A percentile compares a stretch with the other conserved stretches of the same genome.
Conservation (phyloP, 306 rosid genomes). For the Clitoria ternatea region DNA sequence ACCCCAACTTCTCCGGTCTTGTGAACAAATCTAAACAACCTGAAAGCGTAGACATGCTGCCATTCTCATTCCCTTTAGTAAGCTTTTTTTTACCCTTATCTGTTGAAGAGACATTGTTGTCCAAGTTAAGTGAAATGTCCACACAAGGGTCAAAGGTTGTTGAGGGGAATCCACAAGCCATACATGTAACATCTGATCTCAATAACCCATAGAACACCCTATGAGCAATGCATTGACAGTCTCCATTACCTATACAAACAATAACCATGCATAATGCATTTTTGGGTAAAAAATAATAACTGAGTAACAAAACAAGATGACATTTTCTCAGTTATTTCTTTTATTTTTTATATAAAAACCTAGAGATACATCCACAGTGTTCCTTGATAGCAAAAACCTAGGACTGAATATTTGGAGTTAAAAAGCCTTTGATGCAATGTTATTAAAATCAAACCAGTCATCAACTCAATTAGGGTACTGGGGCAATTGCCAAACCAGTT, state of each 20-base stretch:
- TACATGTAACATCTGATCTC: slow-evolving; percentile 89
- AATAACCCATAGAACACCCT: slow-evolving; percentile 72
- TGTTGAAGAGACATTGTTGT: slow-evolving; percentile 23
- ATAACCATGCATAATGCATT: slow-evolving; percentile 15
- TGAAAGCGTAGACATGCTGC: slow-evolving; percentile 47
- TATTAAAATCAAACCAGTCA: too few relatives aligned
- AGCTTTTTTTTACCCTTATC: slow-evolving; percentile 47
- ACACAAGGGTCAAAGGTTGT: slow-evolving; percentile 85
- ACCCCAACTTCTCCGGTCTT: slow-evolving; percentile 82
- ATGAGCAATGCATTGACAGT: slow-evolving; percentile 83
- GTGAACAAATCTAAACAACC: slow-evolving; percentile 90
- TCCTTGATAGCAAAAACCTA: background rate
- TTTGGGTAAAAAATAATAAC: slow-evolving; percentile 6
- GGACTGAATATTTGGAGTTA: background rate
- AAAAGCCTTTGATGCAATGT: too few relatives aligned
- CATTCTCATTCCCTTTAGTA: slow-evolving; percentile 43
- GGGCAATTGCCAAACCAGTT: too few relatives aligned
- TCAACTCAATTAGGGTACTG: too few relatives aligned
- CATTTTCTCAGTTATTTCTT: background rate
- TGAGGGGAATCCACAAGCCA: slow-evolving; percentile 89
- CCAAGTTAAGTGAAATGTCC: slow-evolving; percentile 83
- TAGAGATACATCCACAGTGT: background rate
- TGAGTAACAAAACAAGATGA: background rate
- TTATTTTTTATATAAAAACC: background rate
- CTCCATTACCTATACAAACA: slow-evolving; percentile 52